phyloP scores from a whole-genome alignment of 768 basidiomycete species.

The Pleurotus djamor region DNA sequence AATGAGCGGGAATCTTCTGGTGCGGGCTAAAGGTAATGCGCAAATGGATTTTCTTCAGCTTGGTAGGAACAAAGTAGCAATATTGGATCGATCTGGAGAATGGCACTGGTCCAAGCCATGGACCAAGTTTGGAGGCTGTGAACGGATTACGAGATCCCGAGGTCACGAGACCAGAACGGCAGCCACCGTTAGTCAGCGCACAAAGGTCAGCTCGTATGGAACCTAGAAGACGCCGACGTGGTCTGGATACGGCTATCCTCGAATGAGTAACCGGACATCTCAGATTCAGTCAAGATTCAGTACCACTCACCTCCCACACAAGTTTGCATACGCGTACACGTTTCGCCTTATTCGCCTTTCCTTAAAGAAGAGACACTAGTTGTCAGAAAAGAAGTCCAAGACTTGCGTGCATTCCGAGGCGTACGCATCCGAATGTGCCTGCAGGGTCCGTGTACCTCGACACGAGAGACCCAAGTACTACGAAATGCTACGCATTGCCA shows the following conservation, averaged over 20 bases:
- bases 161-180: not conserved
- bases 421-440: too few relatives aligned
- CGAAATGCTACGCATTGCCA: too few relatives aligned
- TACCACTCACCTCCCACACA: not conserved
- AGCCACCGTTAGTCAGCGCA: not conserved
- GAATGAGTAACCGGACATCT: not conserved
- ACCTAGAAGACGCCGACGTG: not conserved
- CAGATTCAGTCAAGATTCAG: not conserved
- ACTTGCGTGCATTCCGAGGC: too few relatives aligned
- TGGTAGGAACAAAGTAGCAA: not conserved
- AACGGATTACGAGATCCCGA: not conserved
- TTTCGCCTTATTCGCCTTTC: not conserved
- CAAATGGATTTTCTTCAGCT: not conserved
- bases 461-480: too few relatives aligned
- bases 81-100: too few relatives aligned
- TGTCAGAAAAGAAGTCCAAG: too few relatives aligned
- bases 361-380: too few relatives aligned
- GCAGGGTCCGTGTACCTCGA: too few relatives aligned
- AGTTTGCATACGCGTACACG: not conserved
- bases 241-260: not conserved
- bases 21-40: constrained; percentile 3
- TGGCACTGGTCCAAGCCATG: not conserved
- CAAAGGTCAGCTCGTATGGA: not conserved
- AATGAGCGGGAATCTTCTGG: constrained; percentile 4
- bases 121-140: not conserved